Evolutionary conservation across 2,329 filamentous ascomycete species (phyloP).

Genomic region (Mycogone perniciosa): DNA sequence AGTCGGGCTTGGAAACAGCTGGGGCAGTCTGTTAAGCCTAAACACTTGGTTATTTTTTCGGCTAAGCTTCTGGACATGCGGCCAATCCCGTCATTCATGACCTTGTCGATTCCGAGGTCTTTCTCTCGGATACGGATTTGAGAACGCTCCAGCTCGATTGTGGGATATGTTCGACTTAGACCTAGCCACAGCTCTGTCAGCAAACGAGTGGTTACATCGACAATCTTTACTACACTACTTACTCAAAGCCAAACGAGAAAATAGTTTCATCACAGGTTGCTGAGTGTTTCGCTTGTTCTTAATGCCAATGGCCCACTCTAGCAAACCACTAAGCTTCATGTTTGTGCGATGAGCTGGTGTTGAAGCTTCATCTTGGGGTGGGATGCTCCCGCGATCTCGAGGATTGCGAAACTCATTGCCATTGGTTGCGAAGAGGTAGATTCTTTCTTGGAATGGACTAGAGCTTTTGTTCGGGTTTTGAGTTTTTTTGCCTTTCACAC

Average conservation of each 20-base stretch:
- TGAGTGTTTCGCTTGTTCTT: slow-evolving; percentile 32
- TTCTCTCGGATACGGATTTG: slow-evolving; percentile 37
- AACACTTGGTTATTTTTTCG: slow-evolving; percentile 39
- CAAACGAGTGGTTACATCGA: not conserved
- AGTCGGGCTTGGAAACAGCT: slow-evolving; percentile 64
- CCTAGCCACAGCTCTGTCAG: slow-evolving; percentile 28
- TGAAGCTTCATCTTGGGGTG: slow-evolving; percentile 20
- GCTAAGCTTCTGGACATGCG: slow-evolving; percentile 58
- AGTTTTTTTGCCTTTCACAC: slow-evolving; percentile 31
- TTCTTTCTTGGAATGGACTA: slow-evolving; percentile 14
- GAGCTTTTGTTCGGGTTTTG: slow-evolving; percentile 20
- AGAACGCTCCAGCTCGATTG: slow-evolving; percentile 36
- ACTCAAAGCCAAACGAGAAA: slow-evolving; percentile 52
- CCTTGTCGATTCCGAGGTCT: slow-evolving; percentile 36
- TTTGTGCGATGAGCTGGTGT: slow-evolving; percentile 21
- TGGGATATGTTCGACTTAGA: slow-evolving; percentile 44
- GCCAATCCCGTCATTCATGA: slow-evolving; percentile 64
- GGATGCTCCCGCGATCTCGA: slow-evolving; percentile 10
- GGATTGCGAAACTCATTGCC: slow-evolving; percentile 35
- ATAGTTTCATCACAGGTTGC: slow-evolving; percentile 50
- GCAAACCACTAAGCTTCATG: slow-evolving; percentile 34
- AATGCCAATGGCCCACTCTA: slow-evolving; percentile 48
- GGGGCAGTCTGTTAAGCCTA: slow-evolving; percentile 50
- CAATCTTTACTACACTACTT: slow-evolving; percentile 11
- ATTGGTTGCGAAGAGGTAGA: slow-evolving; percentile 51